Evolutionary conservation across 192 early-diverging fungal species (phyloP).

Genomic region (Coemansia sp.): DNA sequence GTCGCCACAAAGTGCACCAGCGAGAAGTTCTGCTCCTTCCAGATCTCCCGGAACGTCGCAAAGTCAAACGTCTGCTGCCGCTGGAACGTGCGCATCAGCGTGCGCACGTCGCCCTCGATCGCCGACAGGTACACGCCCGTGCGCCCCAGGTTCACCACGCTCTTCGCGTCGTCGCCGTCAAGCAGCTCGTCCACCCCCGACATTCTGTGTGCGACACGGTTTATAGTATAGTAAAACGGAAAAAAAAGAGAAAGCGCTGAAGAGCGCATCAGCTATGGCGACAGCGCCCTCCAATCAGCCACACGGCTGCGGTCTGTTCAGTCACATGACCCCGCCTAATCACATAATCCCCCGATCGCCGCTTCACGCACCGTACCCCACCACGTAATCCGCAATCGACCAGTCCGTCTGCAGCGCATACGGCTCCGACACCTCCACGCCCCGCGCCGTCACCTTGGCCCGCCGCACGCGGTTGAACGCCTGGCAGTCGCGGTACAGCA

Average conservation of each 20-base stretch:
- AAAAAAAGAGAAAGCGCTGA: neutral
- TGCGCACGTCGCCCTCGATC: constrained; percentile 47
- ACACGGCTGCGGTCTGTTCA: too few relatives aligned
- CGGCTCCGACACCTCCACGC: constrained; percentile 82
- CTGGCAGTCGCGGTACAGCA: constrained; percentile 92
- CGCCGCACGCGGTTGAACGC: constrained; percentile 91
- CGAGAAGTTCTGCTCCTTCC: constrained; percentile 55
- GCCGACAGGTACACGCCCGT: constrained; percentile 49
- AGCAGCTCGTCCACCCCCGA: constrained; percentile 16
- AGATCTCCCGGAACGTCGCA: constrained; percentile 48
- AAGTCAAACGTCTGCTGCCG: constrained; percentile 48
- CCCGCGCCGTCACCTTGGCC: constrained; percentile 80
- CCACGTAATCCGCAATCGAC: constrained; percentile 76
- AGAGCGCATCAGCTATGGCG: too few relatives aligned
- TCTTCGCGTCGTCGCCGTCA: constrained; percentile 42
- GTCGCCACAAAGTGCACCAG: constrained; percentile 58
- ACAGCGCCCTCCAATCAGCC: too few relatives aligned
- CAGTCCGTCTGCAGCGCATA: constrained; percentile 87
- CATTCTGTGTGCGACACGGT: neutral
- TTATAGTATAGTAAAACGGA: neutral
- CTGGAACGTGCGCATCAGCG: constrained; percentile 51
- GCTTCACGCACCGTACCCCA: constrained; percentile 69
- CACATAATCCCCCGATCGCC: too few relatives aligned
- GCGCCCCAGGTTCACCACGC: constrained; percentile 45
- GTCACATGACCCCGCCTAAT: too few relatives aligned